Evolutionary conservation across 768 basidiomycete genomes (phyloP).

Genomic region (Tulasnella sp.): DNA sequence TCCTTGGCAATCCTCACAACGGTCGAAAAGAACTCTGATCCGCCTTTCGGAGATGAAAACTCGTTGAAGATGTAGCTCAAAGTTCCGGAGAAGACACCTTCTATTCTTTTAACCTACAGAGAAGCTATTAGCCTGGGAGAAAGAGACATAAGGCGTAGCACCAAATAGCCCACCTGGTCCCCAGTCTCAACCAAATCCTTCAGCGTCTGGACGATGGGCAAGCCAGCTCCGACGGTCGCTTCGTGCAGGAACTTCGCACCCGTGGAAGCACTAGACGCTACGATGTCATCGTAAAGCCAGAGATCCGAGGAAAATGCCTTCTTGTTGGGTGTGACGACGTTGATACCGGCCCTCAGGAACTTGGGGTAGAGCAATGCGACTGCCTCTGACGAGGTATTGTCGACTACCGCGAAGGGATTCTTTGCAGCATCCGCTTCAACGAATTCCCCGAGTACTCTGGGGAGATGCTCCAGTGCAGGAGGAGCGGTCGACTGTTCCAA

Average conservation of each 20-base stretch:
- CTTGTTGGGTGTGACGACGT: constrained; percentile 95
- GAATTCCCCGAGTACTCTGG: constrained; percentile 38
- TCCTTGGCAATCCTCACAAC: constrained; percentile 82
- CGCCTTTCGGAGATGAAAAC: constrained; percentile 63
- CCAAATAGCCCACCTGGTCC: constrained; percentile 55
- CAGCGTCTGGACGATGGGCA: constrained; percentile 85
- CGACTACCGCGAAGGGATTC: constrained; percentile 65
- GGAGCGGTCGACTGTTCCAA: constrained; percentile 43
- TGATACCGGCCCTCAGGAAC: constrained; percentile 69
- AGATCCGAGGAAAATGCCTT: constrained; percentile 81
- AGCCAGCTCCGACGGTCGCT: constrained; percentile 89
- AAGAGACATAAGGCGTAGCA: neutral
- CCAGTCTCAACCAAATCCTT: constrained; percentile 89
- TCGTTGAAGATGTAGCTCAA: constrained; percentile 99
- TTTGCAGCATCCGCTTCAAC: constrained; percentile 39
- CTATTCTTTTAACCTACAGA: constrained; percentile 73
- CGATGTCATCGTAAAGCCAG: constrained; percentile 59
- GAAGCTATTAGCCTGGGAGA: neutral
- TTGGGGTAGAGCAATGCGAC: constrained; percentile 76
- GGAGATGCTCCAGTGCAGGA: constrained; percentile 34
- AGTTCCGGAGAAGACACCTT: constrained; percentile 96
- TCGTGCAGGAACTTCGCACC: constrained; percentile 74
- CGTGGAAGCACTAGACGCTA: constrained; percentile 48
- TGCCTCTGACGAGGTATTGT: constrained; percentile 82
- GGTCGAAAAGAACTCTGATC: constrained; percentile 74